These are phyloP conservation scores for Claviceps humidiphila DNA, from an alignment of 2,329 filamentous ascomycete genomes.

Conservation along the genomic window DNA sequence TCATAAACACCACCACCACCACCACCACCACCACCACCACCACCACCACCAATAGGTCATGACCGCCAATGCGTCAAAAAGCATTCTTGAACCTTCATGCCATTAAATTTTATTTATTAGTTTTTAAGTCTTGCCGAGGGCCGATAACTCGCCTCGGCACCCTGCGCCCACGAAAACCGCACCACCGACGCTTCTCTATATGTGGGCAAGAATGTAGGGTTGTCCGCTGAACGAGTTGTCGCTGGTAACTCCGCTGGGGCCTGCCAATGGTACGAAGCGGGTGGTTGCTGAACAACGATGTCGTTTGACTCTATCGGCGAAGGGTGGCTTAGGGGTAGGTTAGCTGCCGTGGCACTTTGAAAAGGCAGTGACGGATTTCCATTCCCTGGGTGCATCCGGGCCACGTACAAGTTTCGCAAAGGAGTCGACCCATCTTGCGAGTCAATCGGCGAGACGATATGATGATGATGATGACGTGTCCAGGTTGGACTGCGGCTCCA, in stretches of 20 bases:
- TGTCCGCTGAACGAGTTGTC: conserved; percentile 12
- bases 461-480: neutral
- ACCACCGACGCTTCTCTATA: conserved; percentile 13
- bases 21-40: neutral
- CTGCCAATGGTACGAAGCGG: conserved; percentile 1
- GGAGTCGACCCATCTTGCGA: neutral
- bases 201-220: conserved; percentile 20
- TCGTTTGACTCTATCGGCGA: neutral
- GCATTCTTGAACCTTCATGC: too few relatives aligned
- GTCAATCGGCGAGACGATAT: neutral
- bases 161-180: conserved; percentile 19
- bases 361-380: neutral
- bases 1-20: too few relatives aligned
- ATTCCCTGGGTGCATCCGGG: neutral
- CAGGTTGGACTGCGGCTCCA: neutral
- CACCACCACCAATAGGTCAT: neutral
- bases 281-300: neutral
- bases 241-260: conserved; percentile 3
- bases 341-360: neutral
- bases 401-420: neutral
- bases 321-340: neutral
- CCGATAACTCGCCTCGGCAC: conserved; percentile 15
- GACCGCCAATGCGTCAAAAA: too few relatives aligned
- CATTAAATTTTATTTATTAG: neutral
- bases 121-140: conserved; percentile 9